These are phyloP conservation scores for Penicillium janthinellum DNA, from an alignment of 2,329 filamentous ascomycete genomes.

Conservation along the genomic window DNA sequence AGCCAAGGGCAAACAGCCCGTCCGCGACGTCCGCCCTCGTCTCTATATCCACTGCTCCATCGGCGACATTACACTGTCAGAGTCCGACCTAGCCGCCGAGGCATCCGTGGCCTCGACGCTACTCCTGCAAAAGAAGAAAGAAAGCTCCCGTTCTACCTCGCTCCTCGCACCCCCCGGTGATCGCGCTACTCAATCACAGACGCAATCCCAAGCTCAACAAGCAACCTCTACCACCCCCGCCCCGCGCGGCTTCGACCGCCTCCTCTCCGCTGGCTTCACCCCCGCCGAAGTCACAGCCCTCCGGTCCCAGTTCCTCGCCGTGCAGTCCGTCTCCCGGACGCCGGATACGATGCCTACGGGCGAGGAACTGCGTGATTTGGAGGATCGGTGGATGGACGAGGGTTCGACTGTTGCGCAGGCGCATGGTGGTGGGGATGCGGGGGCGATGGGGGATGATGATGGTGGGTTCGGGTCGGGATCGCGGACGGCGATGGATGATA, in stretches of 20 bases:
- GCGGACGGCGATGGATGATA: conserved; percentile 71
- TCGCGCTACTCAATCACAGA: conserved; percentile 9
- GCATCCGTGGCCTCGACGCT: conserved; percentile 43
- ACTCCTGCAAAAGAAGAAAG: conserved; percentile 22
- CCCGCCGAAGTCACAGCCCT: conserved; percentile 79
- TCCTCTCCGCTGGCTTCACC: conserved; percentile 80
- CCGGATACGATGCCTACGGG: conserved; percentile 87
- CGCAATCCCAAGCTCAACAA: conserved; percentile 15
- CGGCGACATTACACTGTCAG: conserved; percentile 70
- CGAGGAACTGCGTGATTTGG: conserved; percentile 72
- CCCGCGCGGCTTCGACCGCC: conserved; percentile 83
- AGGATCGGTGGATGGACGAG: conserved; percentile 89
- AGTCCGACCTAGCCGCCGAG: conserved; percentile 70
- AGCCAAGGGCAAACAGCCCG: conserved; percentile 68
- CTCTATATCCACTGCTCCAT: conserved; percentile 95
- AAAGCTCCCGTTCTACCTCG: conserved; percentile 4
- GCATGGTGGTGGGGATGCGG: conserved; percentile 48
- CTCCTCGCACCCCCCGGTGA: neutral
- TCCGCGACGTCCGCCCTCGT: conserved; percentile 55
- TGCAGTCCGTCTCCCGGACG: conserved; percentile 79
- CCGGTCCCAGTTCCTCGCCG: conserved; percentile 82
- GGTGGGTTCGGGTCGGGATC: conserved; percentile 46
- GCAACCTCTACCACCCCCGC: conserved; percentile 53
- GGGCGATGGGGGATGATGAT: conserved; percentile 39
- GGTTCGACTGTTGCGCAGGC: conserved; percentile 39